A percentile compares a stretch with the other conserved stretches of the same genome.
These are phyloP conservation scores for Dipodascus albidus DNA, from an alignment of 805 yeast species.

Conservation along the genomic window DNA sequence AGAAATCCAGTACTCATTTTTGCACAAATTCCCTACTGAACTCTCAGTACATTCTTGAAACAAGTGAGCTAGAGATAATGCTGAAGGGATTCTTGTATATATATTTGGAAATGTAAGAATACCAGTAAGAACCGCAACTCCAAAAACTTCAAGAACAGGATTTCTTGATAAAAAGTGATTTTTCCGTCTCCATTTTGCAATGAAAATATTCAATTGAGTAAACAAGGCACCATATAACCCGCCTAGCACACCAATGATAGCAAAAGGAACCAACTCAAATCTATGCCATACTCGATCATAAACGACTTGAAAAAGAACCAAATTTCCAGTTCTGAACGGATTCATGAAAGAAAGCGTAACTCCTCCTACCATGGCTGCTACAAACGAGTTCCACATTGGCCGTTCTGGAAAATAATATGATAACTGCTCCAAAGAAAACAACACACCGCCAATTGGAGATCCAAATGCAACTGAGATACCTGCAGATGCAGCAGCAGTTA, in stretches of 20 bases:
- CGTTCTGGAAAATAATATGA: slow-evolving; percentile 52
- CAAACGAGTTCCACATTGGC: slow-evolving; percentile 75
- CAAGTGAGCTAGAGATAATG: slow-evolving; percentile 44
- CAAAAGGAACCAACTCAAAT: slow-evolving; percentile 61
- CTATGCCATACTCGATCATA: slow-evolving; percentile 63
- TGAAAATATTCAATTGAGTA: slow-evolving; percentile 35
- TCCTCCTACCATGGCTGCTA: slow-evolving; percentile 64
- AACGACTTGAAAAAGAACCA: slow-evolving; percentile 54
- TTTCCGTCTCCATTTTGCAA: slow-evolving; percentile 25
- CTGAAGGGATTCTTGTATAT: slow-evolving; percentile 43
- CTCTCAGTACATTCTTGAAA: slow-evolving; percentile 53
- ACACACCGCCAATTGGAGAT: slow-evolving; percentile 80
- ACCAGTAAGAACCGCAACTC: slow-evolving; percentile 40
- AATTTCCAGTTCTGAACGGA: slow-evolving; percentile 39
- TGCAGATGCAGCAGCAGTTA: slow-evolving; percentile 69
- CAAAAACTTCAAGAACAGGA: slow-evolving; percentile 36
- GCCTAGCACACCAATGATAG: slow-evolving; percentile 58
- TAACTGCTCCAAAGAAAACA: slow-evolving; percentile 62
- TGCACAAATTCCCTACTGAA: slow-evolving; percentile 20
- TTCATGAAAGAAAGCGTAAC: slow-evolving; percentile 42
- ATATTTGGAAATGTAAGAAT: slow-evolving; percentile 43
- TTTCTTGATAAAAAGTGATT: slow-evolving; percentile 9
- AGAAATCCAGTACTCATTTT: slow-evolving; percentile 12
- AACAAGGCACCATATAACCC: slow-evolving; percentile 53
- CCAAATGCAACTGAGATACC: slow-evolving; percentile 81